Base-by-base conservation (phyloP, 1,284 basidiomycete species). In the Moesziomyces sp. region DNA sequence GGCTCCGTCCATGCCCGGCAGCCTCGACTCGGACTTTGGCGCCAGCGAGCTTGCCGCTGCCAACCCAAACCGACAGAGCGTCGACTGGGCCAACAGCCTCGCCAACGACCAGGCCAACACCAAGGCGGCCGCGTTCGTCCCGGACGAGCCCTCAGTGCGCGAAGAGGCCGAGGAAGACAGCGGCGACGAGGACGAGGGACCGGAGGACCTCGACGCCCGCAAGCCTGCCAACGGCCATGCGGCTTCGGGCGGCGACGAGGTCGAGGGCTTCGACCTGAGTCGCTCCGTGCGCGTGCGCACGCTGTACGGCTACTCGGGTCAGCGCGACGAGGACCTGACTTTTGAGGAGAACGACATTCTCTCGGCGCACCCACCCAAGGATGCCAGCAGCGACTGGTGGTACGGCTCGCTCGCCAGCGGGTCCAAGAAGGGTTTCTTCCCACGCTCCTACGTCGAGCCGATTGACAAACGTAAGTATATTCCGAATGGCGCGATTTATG, bases 11-110 rank as follows among this genome's bases (percentile, higher is more conserved):
- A 72, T 60, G 58, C 72, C 71, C 54, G 71, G 62, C 18, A 46
- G 51, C 7, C 70, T 74, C 42, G 63, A 79, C 35, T 64, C 82
- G 10, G 79, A 82, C 42, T 76, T 84, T 11, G 52, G 53, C 66
- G 49, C 59, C 74, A 64, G 54, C 49, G 35, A 85, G 87, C 82
- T 78, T 77, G 46, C 40, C 40, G 58, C 57, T 71, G 53, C 77
- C 83, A 60, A 88, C 46, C 57, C 85, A 53, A 90, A 93, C 79
- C 88, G 91, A 66, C 91, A 94, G 84, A 92, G 90, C 26, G 91
- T 97, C 11, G 94, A 94, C 81, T 97, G 95, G 95, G 93, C 93
- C 82, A 88, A 90, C 58, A 91, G 90, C 43, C 87, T 96, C n/a
- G 94, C 94, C 10, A 90, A 91, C 44, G 93, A 96, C 84, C 78